phyloP scores from a whole-genome alignment of 1,284 basidiomycete species.

The Moesziomyces globuligerus region DNA sequence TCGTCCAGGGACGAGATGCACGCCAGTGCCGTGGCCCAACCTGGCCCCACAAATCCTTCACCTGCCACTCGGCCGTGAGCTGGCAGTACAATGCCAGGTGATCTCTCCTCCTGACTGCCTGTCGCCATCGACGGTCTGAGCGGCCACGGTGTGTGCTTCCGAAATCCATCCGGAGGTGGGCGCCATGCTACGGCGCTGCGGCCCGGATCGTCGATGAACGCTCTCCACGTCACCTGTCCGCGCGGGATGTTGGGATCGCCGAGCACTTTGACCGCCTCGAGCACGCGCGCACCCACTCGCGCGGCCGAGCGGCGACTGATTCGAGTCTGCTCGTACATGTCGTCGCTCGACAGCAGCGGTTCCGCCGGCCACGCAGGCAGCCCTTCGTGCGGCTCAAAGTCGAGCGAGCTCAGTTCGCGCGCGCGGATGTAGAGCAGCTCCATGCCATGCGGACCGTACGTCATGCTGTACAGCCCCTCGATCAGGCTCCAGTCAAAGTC shows the following conservation, averaged over 20 bases:
- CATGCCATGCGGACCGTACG: slow-evolving; percentile 55
- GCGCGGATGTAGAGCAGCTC: slow-evolving; percentile 54
- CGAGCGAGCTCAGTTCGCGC: slow-evolving; percentile 42
- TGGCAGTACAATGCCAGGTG: slow-evolving; percentile 42
- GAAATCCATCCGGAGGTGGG: slow-evolving; percentile 28
- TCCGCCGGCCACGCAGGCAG: slow-evolving; percentile 42
- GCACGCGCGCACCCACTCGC: slow-evolving; percentile 36
- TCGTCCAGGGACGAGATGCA: slow-evolving; percentile 45
- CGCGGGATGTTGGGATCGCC: slow-evolving; percentile 56
- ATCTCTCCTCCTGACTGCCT: slow-evolving; percentile 26
- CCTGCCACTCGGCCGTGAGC: slow-evolving; percentile 50
- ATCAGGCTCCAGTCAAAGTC: slow-evolving; percentile 51
- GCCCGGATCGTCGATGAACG: slow-evolving; percentile 51
- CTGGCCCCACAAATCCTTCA: slow-evolving; percentile 44
- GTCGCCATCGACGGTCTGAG: slow-evolving; percentile 20
- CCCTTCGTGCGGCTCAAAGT: slow-evolving; percentile 43
- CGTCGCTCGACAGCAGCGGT: slow-evolving; percentile 34
- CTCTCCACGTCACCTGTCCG: slow-evolving; percentile 49
- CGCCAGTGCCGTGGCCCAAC: slow-evolving; percentile 46
- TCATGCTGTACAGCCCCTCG: slow-evolving; percentile 52
- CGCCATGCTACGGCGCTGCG: slow-evolving; percentile 40
- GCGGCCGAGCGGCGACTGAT: slow-evolving; percentile 38
- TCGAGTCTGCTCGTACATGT: slow-evolving; percentile 47
- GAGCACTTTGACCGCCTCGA: slow-evolving; percentile 51
- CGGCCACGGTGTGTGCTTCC: slow-evolving; percentile 44